Evolutionary conservation across 495 filamentous ascomycete species (phyloP).

Genomic region (Parathielavia appendiculata): DNA sequence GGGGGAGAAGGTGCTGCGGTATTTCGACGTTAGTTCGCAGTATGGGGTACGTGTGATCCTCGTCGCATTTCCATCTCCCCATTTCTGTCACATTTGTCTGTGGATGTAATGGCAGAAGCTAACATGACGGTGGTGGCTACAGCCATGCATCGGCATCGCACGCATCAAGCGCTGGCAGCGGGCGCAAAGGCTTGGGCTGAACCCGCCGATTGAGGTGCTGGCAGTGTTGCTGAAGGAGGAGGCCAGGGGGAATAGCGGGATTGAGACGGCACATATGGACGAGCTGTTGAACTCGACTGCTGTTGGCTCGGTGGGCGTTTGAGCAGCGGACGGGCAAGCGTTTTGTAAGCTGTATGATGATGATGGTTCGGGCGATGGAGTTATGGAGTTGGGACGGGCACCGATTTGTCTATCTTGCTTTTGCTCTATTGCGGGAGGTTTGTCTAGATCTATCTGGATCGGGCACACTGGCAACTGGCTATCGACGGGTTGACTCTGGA

Average conservation of each 20-base stretch:
- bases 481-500: not conserved
- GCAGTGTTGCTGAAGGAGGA: constrained; percentile 74
- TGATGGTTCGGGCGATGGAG: constrained; percentile 1
- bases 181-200: constrained; percentile 68
- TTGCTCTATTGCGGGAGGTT: not conserved
- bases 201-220: constrained; percentile 88
- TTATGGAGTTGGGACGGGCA: constrained; percentile 4
- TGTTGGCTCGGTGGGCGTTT: constrained; percentile 29
- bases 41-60: constrained; percentile 67
- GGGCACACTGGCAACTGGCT: not conserved
- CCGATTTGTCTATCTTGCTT: not conserved
- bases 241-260: constrained; percentile 40
- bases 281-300: constrained; percentile 58
- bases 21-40: constrained; percentile 82
- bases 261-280: constrained; percentile 72
- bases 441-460: constrained; percentile 5
- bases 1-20: constrained; percentile 78
- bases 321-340: not conserved
- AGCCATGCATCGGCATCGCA: constrained; percentile 86
- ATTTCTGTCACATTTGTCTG: not conserved
- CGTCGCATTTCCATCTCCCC: not conserved
- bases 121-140: constrained; percentile 2
- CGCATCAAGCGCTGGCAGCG: constrained; percentile 83
- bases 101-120: not conserved
- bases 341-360: not conserved